Conservation (phyloP, 2,329 filamentous ascomycete genomes). For the Cytospora mali region DNA sequence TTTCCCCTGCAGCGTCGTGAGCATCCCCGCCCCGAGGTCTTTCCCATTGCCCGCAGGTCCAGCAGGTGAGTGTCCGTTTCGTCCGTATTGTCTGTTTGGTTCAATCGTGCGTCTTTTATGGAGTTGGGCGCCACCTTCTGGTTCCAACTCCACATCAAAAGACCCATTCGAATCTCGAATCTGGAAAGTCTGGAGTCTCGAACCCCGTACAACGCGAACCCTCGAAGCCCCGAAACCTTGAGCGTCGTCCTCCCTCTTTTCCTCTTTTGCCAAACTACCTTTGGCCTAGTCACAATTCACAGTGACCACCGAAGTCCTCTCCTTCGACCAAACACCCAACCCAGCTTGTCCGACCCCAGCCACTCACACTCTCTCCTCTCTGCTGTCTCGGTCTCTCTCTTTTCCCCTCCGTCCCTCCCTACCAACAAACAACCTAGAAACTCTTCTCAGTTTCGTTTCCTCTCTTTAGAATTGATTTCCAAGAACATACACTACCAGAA, state of each 20-base stretch:
- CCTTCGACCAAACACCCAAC: constrained; percentile 7
- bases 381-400: background rate
- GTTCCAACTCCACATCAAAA: background rate
- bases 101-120: background rate
- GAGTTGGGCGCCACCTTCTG: background rate
- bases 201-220: background rate
- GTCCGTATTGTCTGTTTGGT: background rate
- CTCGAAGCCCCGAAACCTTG: background rate
- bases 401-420: background rate
- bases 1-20: too few species aligned
- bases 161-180: background rate
- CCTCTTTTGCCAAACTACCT: background rate
- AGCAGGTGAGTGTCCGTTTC: too few species aligned
- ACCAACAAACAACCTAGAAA: background rate
- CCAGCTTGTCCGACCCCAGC: background rate
- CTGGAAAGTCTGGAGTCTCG: background rate
- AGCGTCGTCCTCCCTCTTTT: background rate
- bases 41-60: too few species aligned
- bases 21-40: too few species aligned
- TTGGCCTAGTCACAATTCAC: constrained; percentile 10
- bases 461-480: background rate
- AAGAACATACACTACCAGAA: background rate
- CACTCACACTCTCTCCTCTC: background rate
- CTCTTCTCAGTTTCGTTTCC: background rate
- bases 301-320: constrained; percentile 3